Evolutionary conservation across 2,329 filamentous ascomycete species (phyloP), one percentile per base, ranked within the genome.

Genomic region (Paracamarosporium sp.): DNA sequence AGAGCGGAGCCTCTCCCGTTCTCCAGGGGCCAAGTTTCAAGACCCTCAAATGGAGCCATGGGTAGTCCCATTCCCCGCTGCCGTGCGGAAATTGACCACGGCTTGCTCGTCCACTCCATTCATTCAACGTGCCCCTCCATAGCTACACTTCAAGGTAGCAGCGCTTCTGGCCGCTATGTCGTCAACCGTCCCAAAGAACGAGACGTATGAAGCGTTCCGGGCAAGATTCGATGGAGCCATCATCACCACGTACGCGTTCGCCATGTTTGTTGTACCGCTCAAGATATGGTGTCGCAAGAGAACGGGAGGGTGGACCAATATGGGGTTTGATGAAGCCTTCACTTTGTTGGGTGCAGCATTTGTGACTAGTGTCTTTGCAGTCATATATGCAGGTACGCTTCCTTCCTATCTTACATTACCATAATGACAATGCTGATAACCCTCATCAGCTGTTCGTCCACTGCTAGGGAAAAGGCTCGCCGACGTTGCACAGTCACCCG

Each of bases 241-340:
- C 15, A 58, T 56, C 25, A 56, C 65, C 9, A 70, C 67, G 9
- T 70, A 69, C 28, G 47, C 58, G 17, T 40, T 70, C 15, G 54
- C 66, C 25, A 69, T 67, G 62, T 9, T 66, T 5, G 41, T 70
- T 5, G 67, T 70, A 7, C 67, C 67, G 13, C 45, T 69, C 22
- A 70, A 68, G 31, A 48, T 70, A 6, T 70, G 57, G 54, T 69
- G 67, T 36, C 53, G 66, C 13, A 64, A 61, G 52, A 50, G 56
- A 15, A 30, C 61, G 4, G 65, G 67, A 22, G 66, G 67, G 8
- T 68, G 66, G 66, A 30, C 31, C 12, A 70, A 68, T 28, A 54
- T 70, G 15, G 50, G 62, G 5, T 48, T 60, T 41, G 67, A 70
- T 24, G 67, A 70, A 47, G 57, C 50, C 38, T 47, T 66, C 31